Conservation (phyloP, 176 grass and related monocot species). For the Triticum aestivum region DNA sequence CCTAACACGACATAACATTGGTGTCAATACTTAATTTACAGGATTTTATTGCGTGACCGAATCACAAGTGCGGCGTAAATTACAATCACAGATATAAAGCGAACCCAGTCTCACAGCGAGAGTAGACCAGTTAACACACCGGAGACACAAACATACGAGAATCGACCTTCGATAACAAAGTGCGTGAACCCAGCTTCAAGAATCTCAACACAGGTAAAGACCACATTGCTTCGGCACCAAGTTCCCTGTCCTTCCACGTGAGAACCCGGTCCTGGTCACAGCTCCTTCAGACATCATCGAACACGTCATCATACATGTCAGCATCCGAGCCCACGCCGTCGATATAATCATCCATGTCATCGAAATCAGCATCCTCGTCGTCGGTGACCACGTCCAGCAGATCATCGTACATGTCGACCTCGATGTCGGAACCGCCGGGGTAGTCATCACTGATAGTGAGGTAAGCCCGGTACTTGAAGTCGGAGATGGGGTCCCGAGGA, state of each 20-base stretch:
- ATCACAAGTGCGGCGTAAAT: not conserved
- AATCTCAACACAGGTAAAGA: not conserved
- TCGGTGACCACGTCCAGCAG: slow-evolving; percentile 48
- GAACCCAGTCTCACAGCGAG: not conserved
- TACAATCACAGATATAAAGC: not conserved
- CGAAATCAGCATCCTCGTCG: slow-evolving; percentile 45
- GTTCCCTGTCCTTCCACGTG: not conserved
- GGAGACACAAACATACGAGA: not conserved
- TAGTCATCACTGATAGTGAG: not conserved
- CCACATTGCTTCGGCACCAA: not conserved
- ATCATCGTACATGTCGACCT: slow-evolving; percentile 31
- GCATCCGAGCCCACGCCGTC: not conserved
- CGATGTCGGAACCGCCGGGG: slow-evolving; percentile 25
- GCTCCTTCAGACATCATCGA: slow-evolving; percentile 24
- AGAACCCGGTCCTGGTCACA: not conserved
- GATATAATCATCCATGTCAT: slow-evolving; percentile 29
- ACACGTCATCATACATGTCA: not conserved
- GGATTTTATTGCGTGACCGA: not conserved
- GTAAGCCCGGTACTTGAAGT: slow-evolving; percentile 46
- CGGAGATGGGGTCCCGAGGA: slow-evolving; percentile 37
- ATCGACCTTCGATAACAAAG: not conserved
- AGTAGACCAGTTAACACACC: not conserved
- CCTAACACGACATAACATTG: no score
- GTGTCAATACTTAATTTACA: not conserved
- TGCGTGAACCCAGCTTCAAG: not conserved